Base-by-base conservation (phyloP, 192 early-diverging fungal genomes). In the Backusella parvicylindrica region DNA sequence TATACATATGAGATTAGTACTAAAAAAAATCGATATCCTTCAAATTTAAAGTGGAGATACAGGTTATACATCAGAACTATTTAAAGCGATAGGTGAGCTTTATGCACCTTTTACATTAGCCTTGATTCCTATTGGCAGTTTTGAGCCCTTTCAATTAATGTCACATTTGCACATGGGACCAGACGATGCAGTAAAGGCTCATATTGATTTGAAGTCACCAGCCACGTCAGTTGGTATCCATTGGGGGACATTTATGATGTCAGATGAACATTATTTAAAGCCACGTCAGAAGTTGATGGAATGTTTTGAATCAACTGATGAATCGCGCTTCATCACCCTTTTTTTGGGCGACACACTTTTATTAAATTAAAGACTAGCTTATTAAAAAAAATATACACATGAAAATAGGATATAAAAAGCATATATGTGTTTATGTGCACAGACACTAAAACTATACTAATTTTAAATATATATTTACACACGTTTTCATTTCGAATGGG, bases 231-330 rank as follows among this genome's bases (percentile, higher is more conserved):
- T 89, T 26, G 87, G 87, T n/a, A 84, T 89, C 26, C 87, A 87
- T 68, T 89, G 87, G 87, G 87, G 86, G 16, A 89, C 87, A 3
- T 89, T 87, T 72, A 86, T 89, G 86, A 86, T 88, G 85, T 86
- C 84, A n/a, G 84, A 86, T 68, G 87, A 88, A 64, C 82, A 84
- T 70, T 87, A 89, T 72, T 41, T 87, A 74, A 86, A 83, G 37
- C 85, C 88, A 50, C 83, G 83, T 66, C 66, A 69, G 41, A 41
- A 18, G 21, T 31, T 56, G 50, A 73, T 21, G 33, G 30, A 65
- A 28, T 66, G 35, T 70, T 30, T 37, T 36, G 11, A 70, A 32
- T 36, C 43, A 43, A 40, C 33, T 13, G 77, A 72, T 11, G 72
- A 68, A 49, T 63, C 68, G 7, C 23, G 68, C 6, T 79, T 79